phyloP scores from a whole-genome alignment of 2,329 filamentous ascomycete species.

The Epichloe coenophiala region DNA sequence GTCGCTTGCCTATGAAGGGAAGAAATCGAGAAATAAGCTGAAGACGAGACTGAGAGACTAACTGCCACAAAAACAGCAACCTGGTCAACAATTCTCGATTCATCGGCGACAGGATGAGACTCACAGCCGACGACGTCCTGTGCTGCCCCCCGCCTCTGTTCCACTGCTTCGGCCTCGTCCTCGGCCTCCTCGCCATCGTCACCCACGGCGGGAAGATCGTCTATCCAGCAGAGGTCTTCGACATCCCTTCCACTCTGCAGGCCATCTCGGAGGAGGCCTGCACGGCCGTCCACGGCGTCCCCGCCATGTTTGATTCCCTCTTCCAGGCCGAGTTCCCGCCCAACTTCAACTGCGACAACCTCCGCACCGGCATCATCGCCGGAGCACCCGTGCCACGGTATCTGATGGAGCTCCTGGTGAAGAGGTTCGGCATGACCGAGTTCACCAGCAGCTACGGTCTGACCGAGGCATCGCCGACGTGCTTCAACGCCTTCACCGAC shows the following conservation, averaged over 20 bases:
- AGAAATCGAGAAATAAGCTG: neutral
- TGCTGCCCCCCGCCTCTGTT: conserved; percentile 77
- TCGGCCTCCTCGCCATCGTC: conserved; percentile 57
- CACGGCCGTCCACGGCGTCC: conserved; percentile 69
- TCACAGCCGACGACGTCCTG: conserved; percentile 52
- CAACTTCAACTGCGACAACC: conserved; percentile 31
- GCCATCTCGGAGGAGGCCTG: conserved; percentile 54
- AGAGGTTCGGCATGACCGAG: conserved; percentile 60
- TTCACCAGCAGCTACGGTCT: conserved; percentile 60
- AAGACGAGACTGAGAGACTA: neutral
- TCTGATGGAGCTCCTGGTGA: conserved; percentile 59
- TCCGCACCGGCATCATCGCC: conserved; percentile 67
- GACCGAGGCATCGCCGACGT: conserved; percentile 67
- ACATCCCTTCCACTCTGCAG: conserved; percentile 49
- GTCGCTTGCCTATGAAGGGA: neutral
- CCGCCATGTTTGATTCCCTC: conserved; percentile 68
- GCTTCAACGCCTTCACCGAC: conserved; percentile 67
- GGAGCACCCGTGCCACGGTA: conserved; percentile 64
- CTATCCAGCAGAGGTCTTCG: conserved; percentile 63
- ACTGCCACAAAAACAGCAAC: conserved; percentile 26
- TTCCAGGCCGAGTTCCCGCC: conserved; percentile 31
- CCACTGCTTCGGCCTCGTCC: conserved; percentile 73
- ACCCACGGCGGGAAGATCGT: conserved; percentile 67
- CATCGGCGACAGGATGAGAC: conserved; percentile 60
- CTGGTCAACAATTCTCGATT: conserved; percentile 54